Evolutionary conservation across 441 rosid species (phyloP).

Genomic region (Pelargonium cotyledonis): DNA sequence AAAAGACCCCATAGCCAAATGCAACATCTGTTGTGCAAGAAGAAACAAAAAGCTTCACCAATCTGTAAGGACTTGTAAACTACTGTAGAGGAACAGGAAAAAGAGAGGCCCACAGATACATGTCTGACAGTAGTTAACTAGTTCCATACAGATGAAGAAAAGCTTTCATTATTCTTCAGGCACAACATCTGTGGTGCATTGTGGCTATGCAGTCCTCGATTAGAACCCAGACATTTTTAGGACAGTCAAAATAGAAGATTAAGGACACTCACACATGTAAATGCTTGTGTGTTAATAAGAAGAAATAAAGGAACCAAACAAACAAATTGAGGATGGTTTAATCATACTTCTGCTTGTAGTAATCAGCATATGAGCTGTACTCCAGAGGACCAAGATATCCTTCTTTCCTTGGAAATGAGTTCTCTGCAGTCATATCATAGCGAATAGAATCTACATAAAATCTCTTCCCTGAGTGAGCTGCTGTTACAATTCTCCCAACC

Average conservation of each 20-base stretch:
- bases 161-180: conserved; percentile 41
- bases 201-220: conserved; percentile 38
- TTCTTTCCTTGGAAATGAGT: conserved; percentile 96
- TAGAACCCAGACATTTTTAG: conserved; percentile 7
- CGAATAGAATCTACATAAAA: conserved; percentile 89
- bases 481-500: conserved; percentile 84
- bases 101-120: conserved; percentile 13
- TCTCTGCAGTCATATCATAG: conserved; percentile 89
- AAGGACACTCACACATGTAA: background rate
- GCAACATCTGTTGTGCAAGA: conserved; percentile 42
- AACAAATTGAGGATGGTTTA: background rate
- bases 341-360: conserved; percentile 91
- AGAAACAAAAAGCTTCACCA: conserved; percentile 46
- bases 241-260: background rate
- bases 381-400: conserved; percentile 99
- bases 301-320: background rate
- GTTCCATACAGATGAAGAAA: conserved; percentile 27
- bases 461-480: conserved; percentile 99
- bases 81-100: conserved; percentile 17
- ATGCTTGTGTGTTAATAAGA: background rate
- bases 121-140: conserved; percentile 24
- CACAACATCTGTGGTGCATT: conserved; percentile 47
- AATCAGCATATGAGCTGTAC: conserved; percentile 92
- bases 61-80: conserved; percentile 32
- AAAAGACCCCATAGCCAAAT: conserved; percentile 44